Conservation (phyloP, 208 protist genomes). For the Spongospora subterranea region DNA sequence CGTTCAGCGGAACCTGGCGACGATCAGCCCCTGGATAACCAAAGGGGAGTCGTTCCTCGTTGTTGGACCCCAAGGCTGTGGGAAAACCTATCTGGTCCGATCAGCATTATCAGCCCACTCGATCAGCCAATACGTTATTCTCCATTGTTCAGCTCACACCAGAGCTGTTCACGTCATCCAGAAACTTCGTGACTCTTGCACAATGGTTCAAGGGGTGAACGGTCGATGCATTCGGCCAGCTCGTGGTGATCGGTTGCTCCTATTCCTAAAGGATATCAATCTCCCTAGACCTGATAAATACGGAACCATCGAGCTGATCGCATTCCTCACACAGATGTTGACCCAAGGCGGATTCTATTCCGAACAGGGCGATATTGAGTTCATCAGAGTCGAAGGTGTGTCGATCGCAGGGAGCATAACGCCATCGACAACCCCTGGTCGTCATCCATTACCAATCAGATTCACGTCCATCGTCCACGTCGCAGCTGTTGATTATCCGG, state of each 20-base stretch:
- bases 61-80: slow-evolving; percentile 93
- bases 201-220: slow-evolving; percentile 84
- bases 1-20: slow-evolving; percentile 85
- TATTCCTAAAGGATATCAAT: slow-evolving; percentile 88
- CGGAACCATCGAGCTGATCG: slow-evolving; percentile 93
- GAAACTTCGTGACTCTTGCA: slow-evolving; percentile 83
- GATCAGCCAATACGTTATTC: slow-evolving; percentile 81
- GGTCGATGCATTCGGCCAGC: slow-evolving; percentile 93
- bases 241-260: slow-evolving; percentile 88
- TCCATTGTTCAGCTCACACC: slow-evolving; percentile 95
- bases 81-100: slow-evolving; percentile 91
- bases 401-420: slow-evolving; percentile 95
- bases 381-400: slow-evolving; percentile 90
- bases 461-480: slow-evolving; percentile 94
- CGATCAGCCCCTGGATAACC: slow-evolving; percentile 88
- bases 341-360: slow-evolving; percentile 85
- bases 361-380: slow-evolving; percentile 92
- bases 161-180: slow-evolving; percentile 90
- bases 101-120: slow-evolving; percentile 80
- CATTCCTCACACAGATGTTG: slow-evolving; percentile 95
- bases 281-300: slow-evolving; percentile 96
- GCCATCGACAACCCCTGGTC: slow-evolving; percentile 89
- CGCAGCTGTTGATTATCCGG: slow-evolving; percentile 88
- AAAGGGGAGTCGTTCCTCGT: slow-evolving; percentile 88
- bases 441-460: slow-evolving; percentile 87